Conservation (phyloP, 2,329 filamentous ascomycete species). For the Chaetomiaceae sp. region DNA sequence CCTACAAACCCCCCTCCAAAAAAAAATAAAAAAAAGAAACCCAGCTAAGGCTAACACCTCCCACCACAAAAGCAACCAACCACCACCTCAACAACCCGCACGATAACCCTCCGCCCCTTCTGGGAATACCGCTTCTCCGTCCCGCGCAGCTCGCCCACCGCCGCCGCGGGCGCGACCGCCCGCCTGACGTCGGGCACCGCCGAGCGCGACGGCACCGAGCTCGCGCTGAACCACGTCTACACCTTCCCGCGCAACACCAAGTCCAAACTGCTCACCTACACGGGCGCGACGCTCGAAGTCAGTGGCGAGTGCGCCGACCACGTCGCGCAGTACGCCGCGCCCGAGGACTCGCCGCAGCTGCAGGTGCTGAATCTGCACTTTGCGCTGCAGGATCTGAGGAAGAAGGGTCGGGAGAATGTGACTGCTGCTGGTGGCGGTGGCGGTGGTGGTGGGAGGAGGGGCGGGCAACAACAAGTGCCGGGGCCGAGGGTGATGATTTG, state of each 20-base stretch:
- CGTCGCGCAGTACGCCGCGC: conserved; percentile 58
- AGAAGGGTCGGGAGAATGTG: conserved; percentile 49
- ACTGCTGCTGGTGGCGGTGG: background rate
- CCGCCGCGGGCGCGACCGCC: conserved; percentile 45
- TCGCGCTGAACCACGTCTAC: conserved; percentile 76
- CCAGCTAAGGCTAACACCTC: background rate
- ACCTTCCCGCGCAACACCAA: conserved; percentile 70
- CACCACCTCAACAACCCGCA: conserved; percentile 39
- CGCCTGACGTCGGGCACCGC: conserved; percentile 76
- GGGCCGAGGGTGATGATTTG: conserved; percentile 76
- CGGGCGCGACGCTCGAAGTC: conserved; percentile 82
- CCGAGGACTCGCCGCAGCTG: conserved; percentile 77
- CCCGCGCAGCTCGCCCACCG: conserved; percentile 38
- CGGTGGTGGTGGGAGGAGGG: background rate
- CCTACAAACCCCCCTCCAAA: no score
- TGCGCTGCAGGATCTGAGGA: conserved; percentile 72
- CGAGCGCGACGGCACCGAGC: conserved; percentile 92
- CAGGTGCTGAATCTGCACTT: conserved; percentile 84
- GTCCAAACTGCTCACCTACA: conserved; percentile 86
- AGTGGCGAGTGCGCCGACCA: conserved; percentile 51
- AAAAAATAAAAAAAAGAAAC: no score
- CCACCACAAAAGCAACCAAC: conserved; percentile 6
- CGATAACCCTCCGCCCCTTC: conserved; percentile 53
- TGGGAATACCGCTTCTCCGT: conserved; percentile 80
- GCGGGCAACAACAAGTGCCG: background rate